Evolutionary conservation across 2,329 filamentous ascomycete genomes (phyloP).

Genomic region (Epichloe typhina): DNA sequence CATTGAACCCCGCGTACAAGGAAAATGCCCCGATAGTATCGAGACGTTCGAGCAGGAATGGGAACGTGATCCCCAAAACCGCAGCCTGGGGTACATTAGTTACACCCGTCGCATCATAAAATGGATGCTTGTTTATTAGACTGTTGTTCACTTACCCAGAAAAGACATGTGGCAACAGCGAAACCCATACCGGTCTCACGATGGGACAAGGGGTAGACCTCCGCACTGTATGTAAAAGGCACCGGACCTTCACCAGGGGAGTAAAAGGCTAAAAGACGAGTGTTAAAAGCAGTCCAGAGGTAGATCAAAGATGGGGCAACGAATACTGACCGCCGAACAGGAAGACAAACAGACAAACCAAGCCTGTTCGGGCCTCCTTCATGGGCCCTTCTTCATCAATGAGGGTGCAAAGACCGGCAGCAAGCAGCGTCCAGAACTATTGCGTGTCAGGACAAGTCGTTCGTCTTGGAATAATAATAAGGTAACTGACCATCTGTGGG

Average conservation of each 20-base stretch:
- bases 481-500: slow-evolving; percentile 44
- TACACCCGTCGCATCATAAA: background rate
- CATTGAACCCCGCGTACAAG: slow-evolving; percentile 42
- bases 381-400: slow-evolving; percentile 16
- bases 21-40: slow-evolving; percentile 27
- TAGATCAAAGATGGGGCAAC: background rate
- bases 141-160: slow-evolving; percentile 22
- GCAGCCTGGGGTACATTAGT: slow-evolving; percentile 17
- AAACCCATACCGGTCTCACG: slow-evolving; percentile 52
- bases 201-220: slow-evolving; percentile 49
- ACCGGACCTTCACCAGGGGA: slow-evolving; percentile 52
- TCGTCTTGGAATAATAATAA: background rate
- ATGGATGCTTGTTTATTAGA: background rate
- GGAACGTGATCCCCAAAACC: slow-evolving; percentile 38
- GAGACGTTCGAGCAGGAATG: slow-evolving; percentile 28
- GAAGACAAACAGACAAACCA: slow-evolving; percentile 50
- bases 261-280: slow-evolving; percentile 35
- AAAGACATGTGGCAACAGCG: slow-evolving; percentile 47
- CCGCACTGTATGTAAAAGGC: slow-evolving; percentile 48
- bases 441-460: background rate
- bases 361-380: slow-evolving; percentile 31
- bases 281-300: background rate
- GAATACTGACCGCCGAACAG: slow-evolving; percentile 36
- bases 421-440: slow-evolving; percentile 37
- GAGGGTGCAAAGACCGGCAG: slow-evolving; percentile 25